These are phyloP conservation scores for Cichorium intybus DNA, from an alignment of 140 eudicot genomes.

Conservation along the genomic window DNA sequence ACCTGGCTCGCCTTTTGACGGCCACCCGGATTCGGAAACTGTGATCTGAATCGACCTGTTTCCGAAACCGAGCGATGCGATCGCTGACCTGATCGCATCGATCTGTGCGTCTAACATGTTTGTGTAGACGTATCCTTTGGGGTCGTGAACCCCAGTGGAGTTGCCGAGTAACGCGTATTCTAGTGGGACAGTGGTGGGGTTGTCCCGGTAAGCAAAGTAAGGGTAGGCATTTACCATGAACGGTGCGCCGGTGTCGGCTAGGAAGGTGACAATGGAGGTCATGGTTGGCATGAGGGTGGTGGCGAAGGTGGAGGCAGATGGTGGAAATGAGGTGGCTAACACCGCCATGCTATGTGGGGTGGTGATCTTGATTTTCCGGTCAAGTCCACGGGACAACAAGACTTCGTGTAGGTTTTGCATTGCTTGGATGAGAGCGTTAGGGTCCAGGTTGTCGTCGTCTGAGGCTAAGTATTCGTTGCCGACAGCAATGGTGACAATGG, in stretches of 20 bases:
- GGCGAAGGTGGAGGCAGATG: slow-evolving; percentile 66
- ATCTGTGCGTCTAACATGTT: slow-evolving; percentile 81
- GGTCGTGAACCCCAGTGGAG: slow-evolving; percentile 56
- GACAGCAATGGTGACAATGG: slow-evolving; percentile 49
- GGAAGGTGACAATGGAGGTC: slow-evolving; percentile 49
- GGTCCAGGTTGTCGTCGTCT: slow-evolving; percentile 45
- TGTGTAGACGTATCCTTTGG: slow-evolving; percentile 53
- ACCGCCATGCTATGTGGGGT: slow-evolving; percentile 79
- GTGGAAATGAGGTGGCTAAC: slow-evolving; percentile 77
- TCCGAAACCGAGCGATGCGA: slow-evolving; percentile 45
- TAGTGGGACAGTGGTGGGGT: slow-evolving; percentile 44
- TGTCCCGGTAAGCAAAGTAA: slow-evolving; percentile 65
- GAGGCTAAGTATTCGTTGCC: slow-evolving; percentile 63
- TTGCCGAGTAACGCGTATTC: slow-evolving; percentile 70
- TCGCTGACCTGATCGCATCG: slow-evolving; percentile 67
- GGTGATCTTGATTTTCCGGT: slow-evolving; percentile 63
- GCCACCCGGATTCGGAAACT: slow-evolving; percentile 84
- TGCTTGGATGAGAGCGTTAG: slow-evolving; percentile 50
- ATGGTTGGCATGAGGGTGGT: slow-evolving; percentile 57
- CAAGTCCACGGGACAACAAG: slow-evolving; percentile 51
- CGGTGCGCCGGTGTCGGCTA: slow-evolving; percentile 58
- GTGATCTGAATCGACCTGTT: slow-evolving; percentile 37
- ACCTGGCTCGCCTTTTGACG: slow-evolving; percentile 63
- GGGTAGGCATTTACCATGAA: slow-evolving; percentile 77
- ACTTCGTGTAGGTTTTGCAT: slow-evolving; percentile 65